A percentile compares a stretch with the other conserved stretches of the same genome.
These are phyloP conservation scores for Apostasia ramifera DNA, from an alignment of 106 monocot species.

Conservation along the genomic window DNA sequence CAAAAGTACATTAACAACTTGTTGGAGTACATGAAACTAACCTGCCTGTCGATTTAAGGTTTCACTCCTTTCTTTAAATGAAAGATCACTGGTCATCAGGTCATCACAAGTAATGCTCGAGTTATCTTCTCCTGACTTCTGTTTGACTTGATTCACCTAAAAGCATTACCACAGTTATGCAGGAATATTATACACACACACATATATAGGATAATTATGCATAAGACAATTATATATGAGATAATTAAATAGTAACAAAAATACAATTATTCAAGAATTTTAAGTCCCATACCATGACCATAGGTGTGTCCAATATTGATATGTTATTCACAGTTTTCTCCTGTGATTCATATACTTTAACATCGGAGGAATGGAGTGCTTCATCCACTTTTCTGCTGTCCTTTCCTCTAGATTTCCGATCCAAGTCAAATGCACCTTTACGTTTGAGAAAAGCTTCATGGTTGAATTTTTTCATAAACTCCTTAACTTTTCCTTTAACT, in stretches of 20 bases:
- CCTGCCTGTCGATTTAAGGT: slow-evolving; percentile 14
- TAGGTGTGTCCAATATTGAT: slow-evolving; percentile 9
- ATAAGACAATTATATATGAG: no score
- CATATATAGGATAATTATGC: no score
- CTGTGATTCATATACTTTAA: slow-evolving; percentile 17
- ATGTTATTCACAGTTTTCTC: slow-evolving; percentile 9
- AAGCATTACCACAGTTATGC: slow-evolving; percentile 12
- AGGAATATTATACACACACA: no score
- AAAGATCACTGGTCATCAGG: slow-evolving; percentile 15
- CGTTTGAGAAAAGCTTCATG: slow-evolving; percentile 39
- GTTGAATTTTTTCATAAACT: slow-evolving; percentile 80
- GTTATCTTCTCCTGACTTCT: slow-evolving; percentile 16
- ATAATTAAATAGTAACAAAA: neutral
- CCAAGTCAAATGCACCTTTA: slow-evolving; percentile 15
- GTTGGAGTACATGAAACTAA: slow-evolving; percentile 14
- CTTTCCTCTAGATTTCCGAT: slow-evolving; percentile 24
- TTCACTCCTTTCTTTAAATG: slow-evolving; percentile 26
- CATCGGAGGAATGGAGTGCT: slow-evolving; percentile 7
- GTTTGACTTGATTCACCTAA: slow-evolving; percentile 31
- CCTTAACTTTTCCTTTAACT: slow-evolving; percentile 76
- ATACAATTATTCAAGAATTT: neutral
- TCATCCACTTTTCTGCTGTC: slow-evolving; percentile 22
- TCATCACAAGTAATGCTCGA: slow-evolving; percentile 10
- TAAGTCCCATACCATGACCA: slow-evolving; percentile 19
- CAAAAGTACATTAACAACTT: no score